Base-by-base conservation (phyloP, 352 stramenopile genomes). In the Globisporangium orthogonon region DNA sequence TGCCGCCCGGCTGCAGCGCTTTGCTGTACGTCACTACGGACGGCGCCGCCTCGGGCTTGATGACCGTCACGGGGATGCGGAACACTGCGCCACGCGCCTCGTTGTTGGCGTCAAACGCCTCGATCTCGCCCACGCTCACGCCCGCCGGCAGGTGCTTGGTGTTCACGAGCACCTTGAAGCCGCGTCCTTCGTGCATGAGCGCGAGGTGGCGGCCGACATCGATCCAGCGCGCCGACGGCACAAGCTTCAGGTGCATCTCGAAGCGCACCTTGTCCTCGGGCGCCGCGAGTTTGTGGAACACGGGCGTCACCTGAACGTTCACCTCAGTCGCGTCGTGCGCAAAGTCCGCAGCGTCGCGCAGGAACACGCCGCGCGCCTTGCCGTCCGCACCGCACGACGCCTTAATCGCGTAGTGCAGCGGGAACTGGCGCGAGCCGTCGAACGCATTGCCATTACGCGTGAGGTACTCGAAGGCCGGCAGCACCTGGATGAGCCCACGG, bases 141-240 rank as follows among this genome's bases (percentile, higher is more conserved):
- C 92, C 94, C 31, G 74, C 60, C 13, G 70, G 54, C 18, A 98
- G 60, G 52, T 85, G 54, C 18, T 86, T 87, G 0, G 92, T 92
- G 70, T 97, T 74, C 17, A 98, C 76, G 3, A 85, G 70, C 39
- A 98, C 84, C 57, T 95, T 95, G 68, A 98, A 98, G 18, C 59
- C 73, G 1, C 86, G 76, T 1, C 89, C 75, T 31, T 81, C 74
- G 31, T 93, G 82, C 78, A 98, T 88, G 13, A 98, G 58, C 50
- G 91, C 89, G 43, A 98, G 58, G 58, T 77, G 77, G 17, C 83
- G 77, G 15, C 90, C 89, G 10, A 87, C 80, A n/a, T 86, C 63
- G 52, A 98, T 87, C 91, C 91, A 98, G 7, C 76, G 76, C 37
- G 75, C 78, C 37, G 86, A 91, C 7, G 85, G 74, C 23, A 85